phyloP scores from a whole-genome alignment of 768 basidiomycete genomes.

The Lyophyllum atratum region DNA sequence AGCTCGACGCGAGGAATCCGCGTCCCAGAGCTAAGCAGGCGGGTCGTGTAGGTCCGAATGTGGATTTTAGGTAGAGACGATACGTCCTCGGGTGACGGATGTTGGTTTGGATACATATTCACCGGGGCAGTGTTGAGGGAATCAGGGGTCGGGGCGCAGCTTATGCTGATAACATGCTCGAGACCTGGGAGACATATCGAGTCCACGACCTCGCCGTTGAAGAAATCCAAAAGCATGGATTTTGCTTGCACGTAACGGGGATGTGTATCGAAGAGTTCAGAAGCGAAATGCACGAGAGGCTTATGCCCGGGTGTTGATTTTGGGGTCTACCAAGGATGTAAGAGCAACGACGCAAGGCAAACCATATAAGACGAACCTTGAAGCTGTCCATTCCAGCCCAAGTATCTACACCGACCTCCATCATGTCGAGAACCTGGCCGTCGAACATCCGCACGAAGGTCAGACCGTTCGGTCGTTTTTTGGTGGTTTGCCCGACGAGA shows the following conservation, averaged over 20 bases:
- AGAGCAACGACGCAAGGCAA: not conserved
- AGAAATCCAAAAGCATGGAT: slow-evolving; percentile 87
- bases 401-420: slow-evolving; percentile 87
- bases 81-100: slow-evolving; percentile 36
- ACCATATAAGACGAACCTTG: slow-evolving; percentile 58
- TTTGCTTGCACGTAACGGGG: slow-evolving; percentile 91
- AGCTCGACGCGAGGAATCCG: slow-evolving; percentile 83
- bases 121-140: slow-evolving; percentile 46
- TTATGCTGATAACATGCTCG: slow-evolving; percentile 86
- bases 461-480: slow-evolving; percentile 90
- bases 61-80: slow-evolving; percentile 77
- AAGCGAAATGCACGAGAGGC: slow-evolving; percentile 94
- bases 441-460: slow-evolving; percentile 88
- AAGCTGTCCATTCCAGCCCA: slow-evolving; percentile 80
- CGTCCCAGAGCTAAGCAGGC: slow-evolving; percentile 73
- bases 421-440: slow-evolving; percentile 87
- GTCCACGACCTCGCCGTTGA: slow-evolving; percentile 85
- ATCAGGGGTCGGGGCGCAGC: slow-evolving; percentile 65
- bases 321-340: slow-evolving; percentile 55
- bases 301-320: slow-evolving; percentile 90
- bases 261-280: slow-evolving; percentile 92
- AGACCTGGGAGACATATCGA: slow-evolving; percentile 82
- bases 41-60: slow-evolving; percentile 82
- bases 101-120: slow-evolving; percentile 23
- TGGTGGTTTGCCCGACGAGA: slow-evolving; percentile 86